Conservation (phyloP, 2,329 filamentous ascomycete species). For the Neonectria faginata region DNA sequence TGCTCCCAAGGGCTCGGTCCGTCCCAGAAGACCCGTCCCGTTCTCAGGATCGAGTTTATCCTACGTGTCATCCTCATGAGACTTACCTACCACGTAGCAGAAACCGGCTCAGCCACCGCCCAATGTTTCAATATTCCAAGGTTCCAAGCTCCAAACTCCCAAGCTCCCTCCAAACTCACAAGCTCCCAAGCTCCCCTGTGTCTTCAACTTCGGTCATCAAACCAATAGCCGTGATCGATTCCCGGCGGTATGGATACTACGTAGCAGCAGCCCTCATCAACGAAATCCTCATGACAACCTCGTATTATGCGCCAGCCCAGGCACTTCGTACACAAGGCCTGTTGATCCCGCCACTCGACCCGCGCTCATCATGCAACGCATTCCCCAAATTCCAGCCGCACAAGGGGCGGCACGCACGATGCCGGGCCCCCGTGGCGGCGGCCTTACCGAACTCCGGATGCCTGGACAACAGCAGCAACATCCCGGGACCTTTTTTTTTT, state of each 20-base stretch:
- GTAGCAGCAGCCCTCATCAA: slow-evolving; percentile 4
- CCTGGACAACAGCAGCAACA: slow-evolving; percentile 11
- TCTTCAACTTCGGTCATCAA: slow-evolving; percentile 15
- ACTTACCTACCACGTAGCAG: neutral
- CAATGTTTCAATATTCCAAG: slow-evolving; percentile 18
- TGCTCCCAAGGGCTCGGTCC: neutral
- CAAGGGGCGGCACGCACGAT: slow-evolving; percentile 11
- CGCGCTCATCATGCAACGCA: neutral
- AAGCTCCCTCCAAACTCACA: neutral
- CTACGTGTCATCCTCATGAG: neutral
- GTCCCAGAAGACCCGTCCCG: neutral
- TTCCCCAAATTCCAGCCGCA: slow-evolving; percentile 1
- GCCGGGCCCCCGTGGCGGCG: neutral
- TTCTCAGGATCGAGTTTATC: neutral
- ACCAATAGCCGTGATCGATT: neutral
- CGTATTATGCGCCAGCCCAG: neutral
- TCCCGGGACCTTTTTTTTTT: no score
- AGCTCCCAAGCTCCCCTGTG: neutral
- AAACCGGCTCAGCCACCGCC: neutral
- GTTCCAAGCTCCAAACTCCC: neutral
- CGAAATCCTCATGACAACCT: slow-evolving; percentile 7
- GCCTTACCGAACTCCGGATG: slow-evolving; percentile 16
- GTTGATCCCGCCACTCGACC: neutral
- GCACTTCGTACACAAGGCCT: neutral
- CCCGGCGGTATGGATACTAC: slow-evolving; percentile 12